Base-by-base conservation (phyloP, 768 basidiomycete genomes). In the Vararia minispora region DNA sequence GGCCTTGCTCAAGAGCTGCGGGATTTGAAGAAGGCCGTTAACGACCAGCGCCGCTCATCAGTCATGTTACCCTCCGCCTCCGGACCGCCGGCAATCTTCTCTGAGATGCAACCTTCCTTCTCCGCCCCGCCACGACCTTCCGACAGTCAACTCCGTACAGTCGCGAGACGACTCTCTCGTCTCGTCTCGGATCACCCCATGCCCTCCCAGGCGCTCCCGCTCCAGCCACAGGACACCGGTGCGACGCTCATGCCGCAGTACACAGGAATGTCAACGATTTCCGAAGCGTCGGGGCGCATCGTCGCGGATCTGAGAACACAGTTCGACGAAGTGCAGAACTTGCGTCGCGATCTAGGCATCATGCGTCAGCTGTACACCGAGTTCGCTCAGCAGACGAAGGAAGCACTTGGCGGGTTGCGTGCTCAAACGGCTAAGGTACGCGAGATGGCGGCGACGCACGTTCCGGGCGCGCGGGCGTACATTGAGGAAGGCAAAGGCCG, bases 311-410 rank as follows among this genome's bases (percentile, higher is more conserved):
- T 98, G 43, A 84, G 86, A 58, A 83, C 79, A 3, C 92, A 98
- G 54, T 90, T 91, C 53, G 88, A 94, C 58, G 91, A 95, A 52
- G 82, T 98, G 11, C 90, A 92, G 56, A 86, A 87, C 52, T 68
- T 99, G 14, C 82, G 95, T 10, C 77, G 92, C 1, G 95, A 98
- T 53, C 68, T 99, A 6, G 91, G 86, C 0, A 72, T 87, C 51
- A 88, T 95, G 79, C 76, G 91, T 3, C 94, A 98, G 61, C 64
- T 95, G 20, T 97, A 99, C 59, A 80, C 79, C 22, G 89, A 94
- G 49, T 98, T 97, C 55, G 81, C 90, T 71, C 79, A 77, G 50
- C 74, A 82, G 56, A 95, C 94, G 13, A 92, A 94, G 60, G 81
- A 82, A 10, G 79, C 86, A 4, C 71, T 97, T 28, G 70, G 69